Evolutionary conservation across 2,329 filamentous ascomycete species (phyloP).

Genomic region (Cordyceps cicadae): DNA sequence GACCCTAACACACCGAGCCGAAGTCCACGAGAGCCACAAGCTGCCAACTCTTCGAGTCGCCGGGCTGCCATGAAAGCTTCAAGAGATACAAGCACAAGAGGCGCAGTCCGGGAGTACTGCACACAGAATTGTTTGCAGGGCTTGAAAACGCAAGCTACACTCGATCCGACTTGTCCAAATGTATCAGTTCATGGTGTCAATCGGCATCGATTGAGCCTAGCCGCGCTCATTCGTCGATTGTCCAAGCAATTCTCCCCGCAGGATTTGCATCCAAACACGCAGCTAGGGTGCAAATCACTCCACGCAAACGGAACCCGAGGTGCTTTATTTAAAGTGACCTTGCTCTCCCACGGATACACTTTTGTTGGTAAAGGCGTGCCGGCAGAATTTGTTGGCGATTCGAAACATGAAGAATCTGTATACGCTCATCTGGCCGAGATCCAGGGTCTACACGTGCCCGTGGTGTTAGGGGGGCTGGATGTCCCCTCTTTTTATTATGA

Average conservation of each 20-base stretch:
- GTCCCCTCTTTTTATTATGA: neutral
- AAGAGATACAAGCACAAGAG: neutral
- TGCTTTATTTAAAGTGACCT: neutral
- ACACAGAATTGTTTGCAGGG: neutral
- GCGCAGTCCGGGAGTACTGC: neutral
- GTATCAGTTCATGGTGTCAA: neutral
- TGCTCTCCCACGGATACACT: neutral
- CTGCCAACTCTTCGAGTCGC: neutral
- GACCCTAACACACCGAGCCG: slow-evolving; percentile 10
- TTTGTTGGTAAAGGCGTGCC: neutral
- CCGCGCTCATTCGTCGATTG: neutral
- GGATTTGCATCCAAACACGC: neutral
- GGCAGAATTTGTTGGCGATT: neutral
- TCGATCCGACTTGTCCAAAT: neutral
- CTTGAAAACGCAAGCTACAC: neutral
- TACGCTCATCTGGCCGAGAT: neutral
- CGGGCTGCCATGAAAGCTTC: neutral
- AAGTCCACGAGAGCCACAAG: slow-evolving; percentile 16
- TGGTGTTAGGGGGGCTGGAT: neutral
- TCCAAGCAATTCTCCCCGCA: neutral
- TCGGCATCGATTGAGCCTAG: neutral
- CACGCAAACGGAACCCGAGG: neutral
- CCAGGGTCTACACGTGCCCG: neutral
- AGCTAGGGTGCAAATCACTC: neutral
- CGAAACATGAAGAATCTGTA: neutral